Evolutionary conservation across 2,329 filamentous ascomycete species (phyloP).

Genomic region (Neobulgaria alba): DNA sequence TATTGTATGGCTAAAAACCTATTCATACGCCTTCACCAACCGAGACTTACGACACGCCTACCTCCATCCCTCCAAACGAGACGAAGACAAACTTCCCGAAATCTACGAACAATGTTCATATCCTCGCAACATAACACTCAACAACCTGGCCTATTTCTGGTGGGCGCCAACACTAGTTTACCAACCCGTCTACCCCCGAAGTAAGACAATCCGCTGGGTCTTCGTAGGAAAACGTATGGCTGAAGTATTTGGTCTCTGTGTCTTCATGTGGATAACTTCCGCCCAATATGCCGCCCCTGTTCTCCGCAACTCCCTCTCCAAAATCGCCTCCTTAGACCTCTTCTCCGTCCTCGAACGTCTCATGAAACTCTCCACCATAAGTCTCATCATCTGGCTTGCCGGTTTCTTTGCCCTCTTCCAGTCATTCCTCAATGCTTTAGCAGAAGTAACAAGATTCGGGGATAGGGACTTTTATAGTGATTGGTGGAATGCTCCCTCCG

Average conservation of each 20-base stretch:
- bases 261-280: conserved; percentile 91
- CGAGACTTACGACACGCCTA: conserved; percentile 87
- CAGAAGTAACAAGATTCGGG: conserved; percentile 82
- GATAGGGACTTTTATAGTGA: conserved; percentile 94
- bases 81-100: conserved; percentile 64
- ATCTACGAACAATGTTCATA: conserved; percentile 81
- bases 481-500: conserved; percentile 91
- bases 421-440: conserved; percentile 80
- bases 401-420: conserved; percentile 98
- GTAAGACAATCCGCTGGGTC: conserved; percentile 69
- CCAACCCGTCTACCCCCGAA: conserved; percentile 91
- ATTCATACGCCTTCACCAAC: conserved; percentile 94
- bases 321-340: conserved; percentile 73
- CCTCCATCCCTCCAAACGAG: conserved; percentile 62
- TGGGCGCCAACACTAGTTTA: conserved; percentile 95
- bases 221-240: conserved; percentile 78
- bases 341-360: conserved; percentile 78
- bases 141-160: conserved; percentile 93
- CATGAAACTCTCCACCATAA: conserved; percentile 93
- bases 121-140: conserved; percentile 79
- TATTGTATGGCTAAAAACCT: conserved; percentile 92
- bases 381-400: conserved; percentile 90
- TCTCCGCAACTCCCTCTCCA: conserved; percentile 80
- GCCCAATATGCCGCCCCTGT: conserved; percentile 92
- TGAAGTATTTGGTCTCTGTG: conserved; percentile 68